A percentile compares a stretch with the other conserved stretches of the same genome.
These are phyloP conservation scores for Piper longum DNA, from an alignment of 164 flowering plant genomes.

Conservation along the genomic window DNA sequence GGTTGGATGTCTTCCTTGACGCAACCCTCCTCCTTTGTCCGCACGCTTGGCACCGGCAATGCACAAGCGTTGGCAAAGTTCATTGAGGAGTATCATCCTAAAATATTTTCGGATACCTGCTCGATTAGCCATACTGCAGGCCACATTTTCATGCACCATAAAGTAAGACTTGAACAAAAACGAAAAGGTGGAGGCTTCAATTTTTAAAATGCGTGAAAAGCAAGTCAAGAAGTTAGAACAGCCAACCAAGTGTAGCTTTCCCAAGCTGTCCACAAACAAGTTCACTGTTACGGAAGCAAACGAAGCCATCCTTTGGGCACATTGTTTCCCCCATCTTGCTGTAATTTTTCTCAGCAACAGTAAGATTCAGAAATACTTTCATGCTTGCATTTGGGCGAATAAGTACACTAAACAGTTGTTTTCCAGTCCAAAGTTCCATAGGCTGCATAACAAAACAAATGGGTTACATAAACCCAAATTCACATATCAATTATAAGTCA, in stretches of 20 bases:
- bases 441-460: conserved; percentile 42
- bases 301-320: conserved; percentile 95
- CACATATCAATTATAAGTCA: background rate
- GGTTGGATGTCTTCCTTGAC: no score
- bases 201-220: background rate
- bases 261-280: conserved; percentile 88
- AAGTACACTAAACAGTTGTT: conserved; percentile 74
- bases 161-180: background rate
- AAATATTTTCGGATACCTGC: no score
- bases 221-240: background rate
- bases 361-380: conserved; percentile 73
- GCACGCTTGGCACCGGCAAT: no score
- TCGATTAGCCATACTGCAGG: no score
- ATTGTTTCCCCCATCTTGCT: conserved; percentile 39
- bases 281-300: conserved; percentile 85
- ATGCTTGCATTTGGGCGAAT: conserved; percentile 65
- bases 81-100: no score
- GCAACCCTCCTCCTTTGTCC: no score
- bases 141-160: no score
- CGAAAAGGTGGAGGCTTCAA: background rate
- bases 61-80: no score
- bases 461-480: background rate
- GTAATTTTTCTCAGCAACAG: conserved; percentile 57
- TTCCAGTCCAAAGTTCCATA: conserved; percentile 93
- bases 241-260: conserved; percentile 82